Evolutionary conservation across 352 stramenopile genomes (phyloP), one percentile per base, ranked within the genome.

Genomic region (Vaucheria bursata): DNA sequence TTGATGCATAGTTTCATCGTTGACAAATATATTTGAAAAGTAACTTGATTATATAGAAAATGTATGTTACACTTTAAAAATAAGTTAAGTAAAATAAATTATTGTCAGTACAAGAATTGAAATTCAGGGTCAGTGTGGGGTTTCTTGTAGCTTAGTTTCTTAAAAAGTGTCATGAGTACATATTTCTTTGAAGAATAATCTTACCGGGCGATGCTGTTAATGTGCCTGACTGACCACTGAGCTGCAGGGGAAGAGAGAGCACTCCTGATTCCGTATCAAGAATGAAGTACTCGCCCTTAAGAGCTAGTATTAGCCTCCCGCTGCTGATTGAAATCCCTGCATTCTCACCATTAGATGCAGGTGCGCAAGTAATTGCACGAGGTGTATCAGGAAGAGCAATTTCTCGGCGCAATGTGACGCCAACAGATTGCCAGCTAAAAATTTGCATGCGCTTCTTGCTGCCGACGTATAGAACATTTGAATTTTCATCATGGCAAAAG

Each of bases 391-490:
- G 59, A 8, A 80, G 69, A 29, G 75, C 68, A n/a, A 80, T 71
- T 35, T 80, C 75, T 18, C 69, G 73, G 35, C 75, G 45, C 8
- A 49, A 70, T 53, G 66, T 40, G 35, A 80, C 65, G 45, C 75
- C 74, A 18, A 80, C 75, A 35, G 75, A 66, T 31, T 80, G 75
- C 75, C 75, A 80, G 2, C 65, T 70, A 50, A 80, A 77, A 5
- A 80, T 71, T 71, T 80, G 74, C 29, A 80, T 68, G n/a, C 75
- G 39, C 69, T 80, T 80, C 68, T 80, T 80, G 75, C 74, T 74
- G 40, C 65, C 75, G 18, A 80, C 75, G 31, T 77, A 80, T 50
- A 80, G 65, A n/a, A 80, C 39, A n/a, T 70, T 45, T 52, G 45
- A 52, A 5, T 33, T 53, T 39, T 80, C 75, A 39, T 80, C 75